Evolutionary conservation across 805 yeast genomes (phyloP).

Genomic region (Teunomyces cretensis): DNA sequence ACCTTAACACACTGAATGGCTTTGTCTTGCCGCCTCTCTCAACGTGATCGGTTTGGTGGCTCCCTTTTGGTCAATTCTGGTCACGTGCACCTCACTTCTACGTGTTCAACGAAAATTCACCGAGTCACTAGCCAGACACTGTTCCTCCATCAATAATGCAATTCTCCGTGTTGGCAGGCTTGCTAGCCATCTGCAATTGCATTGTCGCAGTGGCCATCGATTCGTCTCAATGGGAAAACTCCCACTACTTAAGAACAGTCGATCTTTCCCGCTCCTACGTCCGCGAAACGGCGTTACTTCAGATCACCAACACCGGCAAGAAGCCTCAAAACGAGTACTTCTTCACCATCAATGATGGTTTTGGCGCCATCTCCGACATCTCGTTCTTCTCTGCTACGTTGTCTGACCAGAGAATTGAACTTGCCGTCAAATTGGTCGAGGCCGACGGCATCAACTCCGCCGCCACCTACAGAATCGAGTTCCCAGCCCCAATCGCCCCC

Average conservation of each 20-base stretch:
- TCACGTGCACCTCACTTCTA: neutral
- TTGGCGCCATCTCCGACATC: conserved; percentile 38
- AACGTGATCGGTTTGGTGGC: too few relatives aligned
- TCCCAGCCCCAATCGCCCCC: conserved; percentile 71
- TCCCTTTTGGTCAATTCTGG: too few relatives aligned
- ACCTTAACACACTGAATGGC: too few relatives aligned
- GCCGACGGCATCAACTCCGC: neutral
- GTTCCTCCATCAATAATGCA: neutral
- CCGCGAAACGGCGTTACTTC: conserved; percentile 58
- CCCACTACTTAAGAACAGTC: conserved; percentile 51
- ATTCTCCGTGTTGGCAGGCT: conserved; percentile 4
- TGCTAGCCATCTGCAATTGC: conserved; percentile 4
- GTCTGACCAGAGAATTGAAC: conserved; percentile 23
- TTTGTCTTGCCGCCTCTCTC: too few relatives aligned
- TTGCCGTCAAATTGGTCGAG: conserved; percentile 20
- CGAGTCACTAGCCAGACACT: neutral
- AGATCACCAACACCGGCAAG: conserved; percentile 56
- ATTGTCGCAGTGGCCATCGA: conserved; percentile 2
- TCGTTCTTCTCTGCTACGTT: conserved; percentile 44
- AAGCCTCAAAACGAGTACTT: conserved; percentile 56
- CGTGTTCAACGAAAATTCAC: conserved; percentile 2
- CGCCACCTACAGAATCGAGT: conserved; percentile 40
- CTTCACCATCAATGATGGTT: conserved; percentile 55
- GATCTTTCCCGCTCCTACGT: conserved; percentile 69
- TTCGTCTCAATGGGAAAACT: conserved; percentile 52